Evolutionary conservation across 345 rosid genomes (phyloP), one percentile per base, ranked within the genome.

Genomic region (Streptanthus diversifolius): DNA sequence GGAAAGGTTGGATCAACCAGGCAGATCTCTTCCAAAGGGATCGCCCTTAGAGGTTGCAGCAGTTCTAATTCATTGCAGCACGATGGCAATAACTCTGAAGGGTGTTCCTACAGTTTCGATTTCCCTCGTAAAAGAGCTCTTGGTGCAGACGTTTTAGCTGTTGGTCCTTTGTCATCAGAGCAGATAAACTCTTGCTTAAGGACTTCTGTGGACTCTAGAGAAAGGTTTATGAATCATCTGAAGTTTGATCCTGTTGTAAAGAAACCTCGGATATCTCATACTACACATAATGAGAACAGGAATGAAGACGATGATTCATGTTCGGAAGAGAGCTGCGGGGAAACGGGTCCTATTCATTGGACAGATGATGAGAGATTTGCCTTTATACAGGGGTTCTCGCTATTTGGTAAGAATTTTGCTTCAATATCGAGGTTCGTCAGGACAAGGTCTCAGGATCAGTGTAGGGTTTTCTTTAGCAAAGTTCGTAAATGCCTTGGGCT

Each of bases 241-340:
- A 85, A 74, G 79, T 74, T 79, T 44, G 84, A 81, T 71, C 83
- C 81, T 76, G 68, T 71, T 27, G 80, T 72, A 7, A 87, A 80
- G 65, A 58, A 78, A 55, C 81, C 81, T 62, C 83, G 85, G 1
- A 73, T 83, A 56, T 84, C 90, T 74, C 93, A 88, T 61, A 80
- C 82, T 69, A 77, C 82, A 30, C 87, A 83, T 68, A 88, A 75
- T 77, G 76, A 71, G 19, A 66, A 71, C 57, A 71, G 49, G 57
- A 71, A 71, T 66, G 80, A 80, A 62, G 99, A 86, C 66, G 91
- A 88, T 70, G 97, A 90, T 73, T 87, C 91, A 29, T 91, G 90
- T 52, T 91, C 97, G 4, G 97, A 89, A 75, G 97, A 95, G 73
- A 91, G 99, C 75, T 87, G 91, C 68, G 97, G 91, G 75, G 96